Percentiles rank a stretch among this genome's conserved stretches.
These are phyloP conservation scores for Colletotrichum eremochloae DNA, from an alignment of 2,329 filamentous ascomycete genomes.

Conservation along the genomic window DNA sequence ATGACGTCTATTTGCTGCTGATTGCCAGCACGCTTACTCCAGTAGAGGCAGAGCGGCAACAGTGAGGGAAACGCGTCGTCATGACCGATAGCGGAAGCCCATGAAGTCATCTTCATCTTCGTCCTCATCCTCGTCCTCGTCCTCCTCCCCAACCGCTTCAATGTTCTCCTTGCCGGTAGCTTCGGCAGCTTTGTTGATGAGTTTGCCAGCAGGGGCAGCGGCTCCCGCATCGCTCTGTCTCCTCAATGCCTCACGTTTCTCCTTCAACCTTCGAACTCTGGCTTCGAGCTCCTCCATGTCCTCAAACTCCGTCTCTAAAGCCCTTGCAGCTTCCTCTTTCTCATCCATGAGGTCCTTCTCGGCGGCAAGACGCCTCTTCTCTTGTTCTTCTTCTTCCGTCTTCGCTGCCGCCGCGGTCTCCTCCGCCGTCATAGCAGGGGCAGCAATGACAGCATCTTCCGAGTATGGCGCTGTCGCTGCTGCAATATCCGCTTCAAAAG, in stretches of 20 bases:
- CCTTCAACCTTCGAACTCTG: slow-evolving; percentile 76
- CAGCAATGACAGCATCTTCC: slow-evolving; percentile 73
- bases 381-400: slow-evolving; percentile 64
- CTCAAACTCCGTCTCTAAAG: slow-evolving; percentile 83
- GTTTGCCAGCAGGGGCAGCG: slow-evolving; percentile 39
- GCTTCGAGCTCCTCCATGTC: slow-evolving; percentile 86
- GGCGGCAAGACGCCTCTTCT: slow-evolving; percentile 65
- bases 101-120: slow-evolving; percentile 70
- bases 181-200: slow-evolving; percentile 39
- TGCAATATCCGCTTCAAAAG: slow-evolving; percentile 87
- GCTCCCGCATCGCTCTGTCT: slow-evolving; percentile 52
- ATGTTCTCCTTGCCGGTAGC: slow-evolving; percentile 48
- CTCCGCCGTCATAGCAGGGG: slow-evolving; percentile 75
- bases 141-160: slow-evolving; percentile 49
- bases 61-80: slow-evolving; percentile 19
- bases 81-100: slow-evolving; percentile 65
- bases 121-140: slow-evolving; percentile 58
- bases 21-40: not conserved
- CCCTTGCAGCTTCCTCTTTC: slow-evolving; percentile 80
- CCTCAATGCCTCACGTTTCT: slow-evolving; percentile 77
- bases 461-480: slow-evolving; percentile 54
- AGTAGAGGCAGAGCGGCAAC: not conserved
- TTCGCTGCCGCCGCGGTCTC: slow-evolving; percentile 69
- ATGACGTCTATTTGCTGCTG: slow-evolving; percentile 15
- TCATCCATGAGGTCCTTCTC: slow-evolving; percentile 74